phyloP scores from a whole-genome alignment of 2,329 filamentous ascomycete genomes.

The Arachnomyces sp. region DNA sequence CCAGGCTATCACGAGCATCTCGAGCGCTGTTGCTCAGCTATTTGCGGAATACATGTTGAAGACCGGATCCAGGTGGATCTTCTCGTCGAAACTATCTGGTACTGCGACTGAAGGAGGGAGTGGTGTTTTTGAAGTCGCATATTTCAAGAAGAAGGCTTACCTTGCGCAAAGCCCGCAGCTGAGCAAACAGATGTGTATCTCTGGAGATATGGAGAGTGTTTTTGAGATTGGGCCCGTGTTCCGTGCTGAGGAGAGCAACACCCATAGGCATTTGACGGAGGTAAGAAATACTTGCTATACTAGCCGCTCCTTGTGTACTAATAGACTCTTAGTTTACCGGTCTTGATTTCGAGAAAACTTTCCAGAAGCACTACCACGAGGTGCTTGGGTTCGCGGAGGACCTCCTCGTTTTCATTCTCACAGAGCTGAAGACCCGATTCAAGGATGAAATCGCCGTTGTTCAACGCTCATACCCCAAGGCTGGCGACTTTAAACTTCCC shows the following conservation, averaged over 20 bases:
- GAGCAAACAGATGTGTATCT: constrained; percentile 62
- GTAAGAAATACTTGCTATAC: constrained; percentile 20
- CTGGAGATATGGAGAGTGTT: constrained; percentile 54
- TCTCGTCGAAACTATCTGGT: constrained; percentile 81
- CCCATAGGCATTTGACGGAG: constrained; percentile 57
- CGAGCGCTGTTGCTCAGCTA: constrained; percentile 56
- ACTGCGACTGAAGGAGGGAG: constrained; percentile 87
- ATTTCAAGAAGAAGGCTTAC: constrained; percentile 75
- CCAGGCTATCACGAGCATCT: constrained; percentile 73
- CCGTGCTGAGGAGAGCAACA: constrained; percentile 61
- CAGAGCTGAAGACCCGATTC: constrained; percentile 37
- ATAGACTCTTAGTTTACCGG: constrained; percentile 36
- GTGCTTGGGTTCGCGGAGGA: constrained; percentile 42
- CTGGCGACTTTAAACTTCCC: constrained; percentile 42
- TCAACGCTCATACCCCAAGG: constrained; percentile 42
- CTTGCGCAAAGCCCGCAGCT: constrained; percentile 58
- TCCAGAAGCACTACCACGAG: constrained; percentile 43
- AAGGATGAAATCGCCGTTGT: constrained; percentile 38
- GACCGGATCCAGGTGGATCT: constrained; percentile 71
- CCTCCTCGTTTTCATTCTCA: constrained; percentile 42
- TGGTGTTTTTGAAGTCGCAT: constrained; percentile 83
- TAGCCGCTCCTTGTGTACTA: constrained; percentile 8
- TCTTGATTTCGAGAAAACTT: constrained; percentile 46
- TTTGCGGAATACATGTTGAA: constrained; percentile 72
- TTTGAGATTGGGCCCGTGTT: constrained; percentile 60